Base-by-base conservation (phyloP, 2,329 filamentous ascomycete genomes). In the Onygenales sp. region DNA sequence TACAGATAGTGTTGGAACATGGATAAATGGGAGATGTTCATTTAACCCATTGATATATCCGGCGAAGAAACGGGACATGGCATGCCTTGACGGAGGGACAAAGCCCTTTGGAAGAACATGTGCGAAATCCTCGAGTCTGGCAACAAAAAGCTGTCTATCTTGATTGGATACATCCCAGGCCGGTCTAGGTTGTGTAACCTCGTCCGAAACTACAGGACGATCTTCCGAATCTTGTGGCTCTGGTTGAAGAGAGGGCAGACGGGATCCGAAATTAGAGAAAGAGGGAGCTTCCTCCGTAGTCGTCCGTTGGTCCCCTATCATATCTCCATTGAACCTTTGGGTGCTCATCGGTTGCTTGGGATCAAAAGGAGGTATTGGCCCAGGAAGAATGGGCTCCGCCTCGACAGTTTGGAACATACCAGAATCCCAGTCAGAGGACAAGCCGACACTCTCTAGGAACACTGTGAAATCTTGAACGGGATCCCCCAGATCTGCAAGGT, bases 1-100 rank as follows among this genome's bases (percentile, higher is more conserved):
- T 10, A 74, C 67, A 10, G 70, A 75, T 9, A 77, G 65, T 4
- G 75, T 77, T 7, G 74, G 70, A 2, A 74, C 67, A 58, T 78
- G 76, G 9, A 79, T 72, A 54, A 79, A 78, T 3, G 76, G 75
- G 47, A 78, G 67, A 60, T 77, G 75, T 47, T 76, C 73, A 49
- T 77, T 75, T 51, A 77, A 64, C 10, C 76, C 74, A 52, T 75
- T 75, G 43, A 78, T 72, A 61, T 77, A 78, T 9, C 73, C 73
- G n/a, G 75, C 74, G 54, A 78, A 67, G 55, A 76, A 77, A 9
- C 75, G 67, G 42, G 72, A 75, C 34, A 79, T 59, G 0, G 71
- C 69, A 61, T 77, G 73, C 34, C 72, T 68, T 14, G 76, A 75
- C 3, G 76, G 76, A n/a, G 75, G 68, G 31, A 70, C 64, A 56